Percentiles rank a stretch among this genome's conserved stretches.
phyloP scores from a whole-genome alignment of 2,329 filamentous ascomycete genomes.

The Colletotrichum lini region DNA sequence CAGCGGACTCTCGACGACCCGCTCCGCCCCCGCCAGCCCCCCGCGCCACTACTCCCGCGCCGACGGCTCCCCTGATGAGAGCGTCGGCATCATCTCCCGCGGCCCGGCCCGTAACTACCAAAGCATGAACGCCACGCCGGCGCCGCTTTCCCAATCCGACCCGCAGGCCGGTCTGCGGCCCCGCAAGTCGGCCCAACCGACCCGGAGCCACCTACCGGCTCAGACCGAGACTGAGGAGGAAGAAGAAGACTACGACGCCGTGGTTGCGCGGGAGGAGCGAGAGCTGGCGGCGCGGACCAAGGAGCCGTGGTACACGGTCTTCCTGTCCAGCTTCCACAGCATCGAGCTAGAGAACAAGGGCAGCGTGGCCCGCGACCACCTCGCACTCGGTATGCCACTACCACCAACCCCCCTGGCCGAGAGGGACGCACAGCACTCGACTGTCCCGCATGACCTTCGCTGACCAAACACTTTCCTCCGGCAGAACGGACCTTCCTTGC shows the following conservation, averaged over 20 bases:
- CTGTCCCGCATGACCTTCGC: background rate
- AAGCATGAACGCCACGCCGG: constrained; percentile 49
- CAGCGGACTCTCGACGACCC: constrained; percentile 43
- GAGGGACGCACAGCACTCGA: background rate
- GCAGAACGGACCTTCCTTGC: constrained; percentile 87
- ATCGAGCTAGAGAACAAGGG: constrained; percentile 90
- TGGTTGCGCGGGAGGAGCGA: constrained; percentile 31
- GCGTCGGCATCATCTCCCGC: constrained; percentile 56
- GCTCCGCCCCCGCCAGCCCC: constrained; percentile 42
- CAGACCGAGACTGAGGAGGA: constrained; percentile 43
- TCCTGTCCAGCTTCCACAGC: constrained; percentile 66
- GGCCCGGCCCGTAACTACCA: constrained; percentile 58
- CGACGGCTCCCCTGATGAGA: constrained; percentile 55
- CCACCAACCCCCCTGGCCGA: background rate
- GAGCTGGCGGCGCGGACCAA: constrained; percentile 46
- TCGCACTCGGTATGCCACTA: constrained; percentile 75
- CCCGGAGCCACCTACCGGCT: constrained; percentile 40
- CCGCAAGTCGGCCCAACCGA: constrained; percentile 29
- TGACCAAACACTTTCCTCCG: background rate
- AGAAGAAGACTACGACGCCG: constrained; percentile 46
- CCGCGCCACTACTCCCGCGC: constrained; percentile 36
- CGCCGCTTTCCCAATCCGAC: constrained; percentile 40
- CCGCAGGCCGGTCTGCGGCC: constrained; percentile 39
- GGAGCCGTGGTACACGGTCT: constrained; percentile 66
- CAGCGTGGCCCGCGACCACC: constrained; percentile 85